Conservation (phyloP, 2,329 filamentous ascomycete species). For the Beauveria varroae region DNA sequence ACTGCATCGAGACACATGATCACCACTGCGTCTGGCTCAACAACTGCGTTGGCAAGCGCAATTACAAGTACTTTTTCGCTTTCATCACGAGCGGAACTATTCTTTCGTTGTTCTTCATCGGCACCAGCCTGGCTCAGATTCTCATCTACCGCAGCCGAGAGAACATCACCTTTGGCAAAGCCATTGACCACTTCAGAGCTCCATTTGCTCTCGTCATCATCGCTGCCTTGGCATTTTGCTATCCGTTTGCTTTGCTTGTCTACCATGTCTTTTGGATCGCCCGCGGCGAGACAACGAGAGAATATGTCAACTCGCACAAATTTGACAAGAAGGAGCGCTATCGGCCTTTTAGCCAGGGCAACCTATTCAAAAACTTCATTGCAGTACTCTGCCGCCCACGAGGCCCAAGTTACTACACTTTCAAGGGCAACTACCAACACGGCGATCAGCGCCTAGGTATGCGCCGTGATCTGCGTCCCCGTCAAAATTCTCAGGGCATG, state of each 20-base stretch:
- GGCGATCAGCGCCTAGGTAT: constrained; percentile 80
- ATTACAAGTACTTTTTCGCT: constrained; percentile 95
- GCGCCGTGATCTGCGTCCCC: constrained; percentile 27
- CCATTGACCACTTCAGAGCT: constrained; percentile 65
- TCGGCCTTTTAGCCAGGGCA: constrained; percentile 78
- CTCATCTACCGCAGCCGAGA: constrained; percentile 61
- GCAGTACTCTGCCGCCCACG: constrained; percentile 76
- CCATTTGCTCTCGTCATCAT: constrained; percentile 88
- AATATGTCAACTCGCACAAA: constrained; percentile 94
- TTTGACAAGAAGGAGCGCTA: constrained; percentile 89
- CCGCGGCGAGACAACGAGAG: constrained; percentile 87
- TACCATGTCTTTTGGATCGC: constrained; percentile 92
- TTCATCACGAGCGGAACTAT: constrained; percentile 79
- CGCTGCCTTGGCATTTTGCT: constrained; percentile 63
- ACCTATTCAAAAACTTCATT: constrained; percentile 68
- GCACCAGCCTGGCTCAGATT: constrained; percentile 72
- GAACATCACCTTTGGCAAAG: constrained; percentile 56
- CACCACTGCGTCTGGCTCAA: constrained; percentile 99
- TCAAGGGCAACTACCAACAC: constrained; percentile 67
- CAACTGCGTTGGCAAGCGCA: constrained; percentile 92
- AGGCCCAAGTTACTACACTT: constrained; percentile 80
- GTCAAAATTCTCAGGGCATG: constrained; percentile 48
- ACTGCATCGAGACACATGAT: constrained; percentile 93
- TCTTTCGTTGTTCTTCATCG: constrained; percentile 68
- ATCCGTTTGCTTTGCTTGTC: constrained; percentile 73